Evolutionary conservation across 129 eudicot species (phyloP).

Genomic region (Ambrosia artemisiifolia): DNA sequence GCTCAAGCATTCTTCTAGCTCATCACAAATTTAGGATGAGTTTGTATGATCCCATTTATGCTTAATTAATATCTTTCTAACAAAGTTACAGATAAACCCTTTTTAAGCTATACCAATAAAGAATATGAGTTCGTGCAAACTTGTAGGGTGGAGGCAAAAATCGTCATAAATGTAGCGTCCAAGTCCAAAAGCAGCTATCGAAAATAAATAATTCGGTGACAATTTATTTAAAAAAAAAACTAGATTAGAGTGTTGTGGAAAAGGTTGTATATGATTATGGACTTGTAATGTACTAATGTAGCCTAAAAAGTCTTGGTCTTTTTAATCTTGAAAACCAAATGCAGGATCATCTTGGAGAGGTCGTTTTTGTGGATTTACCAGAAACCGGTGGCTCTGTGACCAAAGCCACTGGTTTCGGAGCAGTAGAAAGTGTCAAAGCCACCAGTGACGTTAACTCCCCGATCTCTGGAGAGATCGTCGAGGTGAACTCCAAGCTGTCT

Average conservation of each 20-base stretch:
- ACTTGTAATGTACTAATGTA: conserved; percentile 2
- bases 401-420: conserved; percentile 63
- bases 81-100: not conserved
- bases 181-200: too few relatives aligned
- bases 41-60: not conserved
- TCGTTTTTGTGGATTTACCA: conserved; percentile 92
- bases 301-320: not conserved
- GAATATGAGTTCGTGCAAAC: not conserved
- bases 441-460: conserved; percentile 92
- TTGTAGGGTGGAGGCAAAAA: not conserved
- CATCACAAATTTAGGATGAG: not conserved
- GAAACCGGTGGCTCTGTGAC: conserved; percentile 52
- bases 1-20: not conserved
- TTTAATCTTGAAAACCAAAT: not conserved
- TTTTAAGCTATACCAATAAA: not conserved
- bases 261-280: not conserved
- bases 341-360: conserved; percentile 96
- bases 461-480: conserved; percentile 85
- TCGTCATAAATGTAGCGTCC: too few relatives aligned
- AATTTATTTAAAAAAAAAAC: too few relatives aligned
- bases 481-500: conserved; percentile 69
- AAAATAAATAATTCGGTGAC: too few relatives aligned
- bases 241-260: too few relatives aligned
- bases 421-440: conserved; percentile 98
- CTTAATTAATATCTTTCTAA: too few relatives aligned